Evolutionary conservation across 768 basidiomycete genomes (phyloP), one percentile per base, ranked within the genome.

Genomic region (Naematelia encephala): DNA sequence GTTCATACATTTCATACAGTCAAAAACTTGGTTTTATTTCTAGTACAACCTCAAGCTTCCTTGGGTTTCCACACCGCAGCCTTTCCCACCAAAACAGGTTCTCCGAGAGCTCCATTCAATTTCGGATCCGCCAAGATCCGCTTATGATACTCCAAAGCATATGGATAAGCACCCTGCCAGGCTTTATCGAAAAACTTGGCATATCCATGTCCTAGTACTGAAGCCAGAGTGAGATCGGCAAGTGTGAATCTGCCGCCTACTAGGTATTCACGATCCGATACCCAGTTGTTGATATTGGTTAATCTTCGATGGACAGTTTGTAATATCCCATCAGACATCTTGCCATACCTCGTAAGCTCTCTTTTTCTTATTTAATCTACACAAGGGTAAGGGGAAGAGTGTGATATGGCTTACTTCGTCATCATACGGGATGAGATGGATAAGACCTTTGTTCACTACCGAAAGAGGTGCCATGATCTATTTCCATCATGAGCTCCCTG

Each of bases 161-260:
- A 16, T 16, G 48, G 48, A 26, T 50, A 50, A 16, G n/a, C 14
- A 14, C 26, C 48, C 48, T 50, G 48, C 48, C 48, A 50, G 10
- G 25, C 27, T 23, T 50, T 50, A 23, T 50, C 48, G 25, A 50
- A 50, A 26, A 50, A 50, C 48, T 50, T 50, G 48, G 48, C 48
- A 14, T 23, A 50, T 27, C 48, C 48, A 23, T 50, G 48, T 14
- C 48, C 48, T 4, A 50, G 21, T 23, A 50, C 48, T 23, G 48
- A 50, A 14, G 48, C 27, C 19, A 50, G 48, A 16, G 22, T 27
- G 3, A 50, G 48, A 23, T 50, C 48, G 48, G 48, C 48, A 14
- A 50, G 48, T 5, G 48, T 50, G 48, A 25, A 50, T 14, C 27
- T 16, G 3, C 27, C 48, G 4, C 48, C 48, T 16, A 50, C 48